Conservation (phyloP, 1,284 basidiomycete genomes). For the Ustilago sp. region DNA sequence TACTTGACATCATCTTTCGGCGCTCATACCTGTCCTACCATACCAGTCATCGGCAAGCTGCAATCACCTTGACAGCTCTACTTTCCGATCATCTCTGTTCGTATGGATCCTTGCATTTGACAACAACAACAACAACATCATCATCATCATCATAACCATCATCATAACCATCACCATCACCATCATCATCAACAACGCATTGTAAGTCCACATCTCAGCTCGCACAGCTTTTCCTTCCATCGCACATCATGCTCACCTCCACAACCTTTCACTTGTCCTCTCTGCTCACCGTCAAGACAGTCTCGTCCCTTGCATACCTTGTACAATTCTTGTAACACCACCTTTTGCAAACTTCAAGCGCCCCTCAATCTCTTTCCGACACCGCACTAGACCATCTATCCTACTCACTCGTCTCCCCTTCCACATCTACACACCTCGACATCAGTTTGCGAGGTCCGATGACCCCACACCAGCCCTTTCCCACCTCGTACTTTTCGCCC, state of each 20-base stretch:
- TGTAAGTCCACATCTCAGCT: constrained; percentile 18
- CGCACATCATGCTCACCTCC: constrained; percentile 10
- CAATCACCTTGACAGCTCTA: constrained; percentile 12
- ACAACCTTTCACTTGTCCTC: background rate
- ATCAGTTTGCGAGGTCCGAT: background rate
- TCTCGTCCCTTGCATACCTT: constrained; percentile 46
- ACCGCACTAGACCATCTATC: constrained; percentile 24
- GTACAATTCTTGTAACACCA: constrained; percentile 54
- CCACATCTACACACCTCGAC: background rate
- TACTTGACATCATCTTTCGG: constrained; percentile 13
- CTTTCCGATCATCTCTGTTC: constrained; percentile 21
- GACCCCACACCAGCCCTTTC: background rate
- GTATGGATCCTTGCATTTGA: constrained; percentile 44
- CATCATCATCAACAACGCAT: constrained; percentile 17
- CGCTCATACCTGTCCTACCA: constrained; percentile 31
- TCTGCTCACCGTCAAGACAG: constrained; percentile 5
- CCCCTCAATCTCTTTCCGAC: constrained; percentile 2
- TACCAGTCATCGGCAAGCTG: constrained; percentile 34
- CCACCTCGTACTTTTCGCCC: background rate
- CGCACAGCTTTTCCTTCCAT: background rate
- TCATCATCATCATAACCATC: background rate
- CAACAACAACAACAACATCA: constrained; percentile 4
- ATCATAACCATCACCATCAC: constrained; percentile 3
- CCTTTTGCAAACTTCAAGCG: constrained; percentile 27
- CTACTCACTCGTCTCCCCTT: background rate